Evolutionary conservation across 2,329 filamentous ascomycete genomes (phyloP).

Genomic region (Verticillium albo-atrum): DNA sequence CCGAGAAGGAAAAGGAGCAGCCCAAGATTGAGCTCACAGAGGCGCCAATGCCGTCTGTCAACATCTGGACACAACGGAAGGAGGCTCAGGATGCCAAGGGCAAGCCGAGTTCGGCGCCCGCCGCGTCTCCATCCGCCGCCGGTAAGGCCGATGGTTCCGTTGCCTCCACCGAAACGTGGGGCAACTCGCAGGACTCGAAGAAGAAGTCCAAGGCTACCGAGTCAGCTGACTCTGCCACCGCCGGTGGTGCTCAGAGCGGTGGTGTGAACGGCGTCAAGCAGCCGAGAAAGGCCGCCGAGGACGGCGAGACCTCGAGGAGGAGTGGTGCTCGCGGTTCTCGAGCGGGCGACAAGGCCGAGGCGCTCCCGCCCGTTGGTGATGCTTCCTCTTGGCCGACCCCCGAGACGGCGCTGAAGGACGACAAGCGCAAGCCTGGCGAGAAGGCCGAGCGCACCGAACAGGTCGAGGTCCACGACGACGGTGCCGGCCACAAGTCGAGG

Average conservation of each 20-base stretch:
- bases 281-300: constrained; percentile 35
- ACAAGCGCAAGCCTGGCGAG: constrained; percentile 66
- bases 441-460: constrained; percentile 48
- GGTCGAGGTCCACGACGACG: constrained; percentile 56
- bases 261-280: constrained; percentile 32
- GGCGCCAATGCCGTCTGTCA: constrained; percentile 77
- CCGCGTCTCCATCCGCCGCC: not conserved
- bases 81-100: constrained; percentile 57
- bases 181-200: constrained; percentile 45
- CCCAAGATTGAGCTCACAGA: constrained; percentile 67
- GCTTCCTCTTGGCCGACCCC: constrained; percentile 86
- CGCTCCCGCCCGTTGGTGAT: constrained; percentile 66
- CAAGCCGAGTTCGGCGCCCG: constrained; percentile 25
- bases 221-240: constrained; percentile 11
- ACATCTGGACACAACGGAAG: constrained; percentile 80
- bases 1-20: constrained; percentile 55
- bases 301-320: constrained; percentile 36
- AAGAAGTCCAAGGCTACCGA: constrained; percentile 20
- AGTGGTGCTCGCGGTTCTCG: constrained; percentile 40
- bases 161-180: constrained; percentile 1
- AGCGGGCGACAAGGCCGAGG: constrained; percentile 35
- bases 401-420: constrained; percentile 65
- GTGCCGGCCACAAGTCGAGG: constrained; percentile 39
- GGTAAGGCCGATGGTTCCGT: constrained; percentile 8
- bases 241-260: constrained; percentile 13